Base-by-base conservation (phyloP, 352 stramenopile genomes). In the Phytophthora hibernalis region DNA sequence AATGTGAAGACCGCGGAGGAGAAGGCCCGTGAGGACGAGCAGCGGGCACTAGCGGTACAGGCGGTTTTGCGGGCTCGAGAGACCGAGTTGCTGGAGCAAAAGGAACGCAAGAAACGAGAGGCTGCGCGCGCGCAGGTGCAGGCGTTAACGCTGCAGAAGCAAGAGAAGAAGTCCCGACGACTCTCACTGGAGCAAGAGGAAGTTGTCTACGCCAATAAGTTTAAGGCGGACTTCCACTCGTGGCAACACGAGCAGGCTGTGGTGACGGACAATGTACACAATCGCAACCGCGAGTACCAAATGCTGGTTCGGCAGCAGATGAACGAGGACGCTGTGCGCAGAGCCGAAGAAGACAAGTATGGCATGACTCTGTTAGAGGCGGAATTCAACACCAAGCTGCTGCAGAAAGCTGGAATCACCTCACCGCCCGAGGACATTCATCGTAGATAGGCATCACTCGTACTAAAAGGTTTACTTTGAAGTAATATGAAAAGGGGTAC, bases 1-100 rank as follows among this genome's bases (percentile, higher is more conserved):
- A 88, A 88, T 38, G 80, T 88, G 20, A 87, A 87, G 65, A 89
- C 61, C 51, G 77, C 76, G 15, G 74, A 91, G 26, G 79, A 89
- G 61, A 85, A 84, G 54, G 76, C 78, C 0, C 75, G 68, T 20
- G 78, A 89, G 54, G 80, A 91, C 68, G 79, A 89, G 59, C 65
- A 70, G 38, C 79, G 77, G 43, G 77, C 77, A 7, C 67, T 70
- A 8, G 61, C 55, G 7, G 56, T 88, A 11, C 82, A 91, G 54
- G 62, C 63, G 3, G 71, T 80, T 43, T 56, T 87, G 37, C 61
- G 72, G 11, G 61, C 70, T 55, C 68, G 70, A 40, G 74, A 89
- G 30, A 56, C 79, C 10, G 54, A 77, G 42, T 64, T 85, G 50
- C 59, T 78, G 20, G 45, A 68, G 37, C 65, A 66, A 30, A 76